Percentiles rank a stretch among this genome's conserved stretches.
Conservation (phyloP, 192 early-diverging fungal genomes). For the Coemansia aciculifera region DNA sequence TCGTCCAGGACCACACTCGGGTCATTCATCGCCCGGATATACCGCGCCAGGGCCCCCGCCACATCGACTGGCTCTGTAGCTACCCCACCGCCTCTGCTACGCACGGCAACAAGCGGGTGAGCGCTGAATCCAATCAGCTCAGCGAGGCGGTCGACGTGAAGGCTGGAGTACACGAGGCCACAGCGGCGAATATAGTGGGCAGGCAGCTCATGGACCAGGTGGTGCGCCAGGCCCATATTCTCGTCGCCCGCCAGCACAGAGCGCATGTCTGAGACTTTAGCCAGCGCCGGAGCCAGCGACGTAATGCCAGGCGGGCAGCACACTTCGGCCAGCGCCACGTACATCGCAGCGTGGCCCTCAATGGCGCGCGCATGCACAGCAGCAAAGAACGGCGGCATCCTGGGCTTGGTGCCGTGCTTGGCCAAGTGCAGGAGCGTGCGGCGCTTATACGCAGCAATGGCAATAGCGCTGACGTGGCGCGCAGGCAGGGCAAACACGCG, state of each 20-base stretch:
- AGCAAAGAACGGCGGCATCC: conserved; percentile 36
- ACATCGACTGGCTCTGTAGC: not conserved
- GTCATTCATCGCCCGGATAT: conserved; percentile 34
- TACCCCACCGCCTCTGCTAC: not conserved
- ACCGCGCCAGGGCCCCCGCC: conserved; percentile 18
- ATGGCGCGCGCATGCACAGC: conserved; percentile 22
- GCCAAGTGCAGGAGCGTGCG: conserved; percentile 19
- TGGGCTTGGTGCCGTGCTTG: conserved; percentile 8
- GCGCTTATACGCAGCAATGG: conserved; percentile 40
- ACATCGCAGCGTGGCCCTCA: conserved; percentile 18
- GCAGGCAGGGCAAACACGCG: conserved; percentile 43
- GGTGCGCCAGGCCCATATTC: conserved; percentile 24
- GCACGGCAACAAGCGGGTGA: conserved; percentile 21
- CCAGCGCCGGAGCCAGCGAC: conserved; percentile 4
- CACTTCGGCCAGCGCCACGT: conserved; percentile 26
- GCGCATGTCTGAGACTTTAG: conserved; percentile 12
- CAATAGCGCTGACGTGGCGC: conserved; percentile 32
- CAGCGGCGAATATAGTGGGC: conserved; percentile 25
- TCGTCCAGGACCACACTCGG: conserved; percentile 17
- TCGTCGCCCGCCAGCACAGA: conserved; percentile 10
- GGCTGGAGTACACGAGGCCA: conserved; percentile 24
- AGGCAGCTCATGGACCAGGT: conserved; percentile 21
- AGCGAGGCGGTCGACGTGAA: conserved; percentile 23
- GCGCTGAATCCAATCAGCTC: conserved; percentile 24
- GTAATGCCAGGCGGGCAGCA: conserved; percentile 12